Base-by-base conservation (phyloP, 257 asterid species). In the Anisodus tanguticus region DNA sequence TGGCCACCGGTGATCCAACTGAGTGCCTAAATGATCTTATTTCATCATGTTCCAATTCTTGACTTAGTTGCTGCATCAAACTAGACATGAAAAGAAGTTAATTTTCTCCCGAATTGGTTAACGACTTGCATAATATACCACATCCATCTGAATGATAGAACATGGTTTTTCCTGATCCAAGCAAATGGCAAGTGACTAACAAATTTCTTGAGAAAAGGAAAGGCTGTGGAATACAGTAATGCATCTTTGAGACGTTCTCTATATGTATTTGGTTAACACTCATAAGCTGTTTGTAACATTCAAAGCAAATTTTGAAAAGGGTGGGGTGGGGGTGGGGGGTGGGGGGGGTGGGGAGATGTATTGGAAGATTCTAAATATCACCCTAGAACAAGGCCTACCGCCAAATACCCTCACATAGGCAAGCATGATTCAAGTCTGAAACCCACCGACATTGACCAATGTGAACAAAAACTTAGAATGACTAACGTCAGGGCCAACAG, bases 31-130 rank as follows among this genome's bases (percentile, higher is more conserved):
- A 85, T 77, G 87, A 84, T 72, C 95, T 93, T 87, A 90, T 88
- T 60, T 94, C 99, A 35, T 96, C 98, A 63, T 84, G 92, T 80
- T 94, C 99, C 86, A 87, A 93, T 58, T 97, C 99, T 91, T 93
- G 99, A 90, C 86, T 90, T 89, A 95, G 88, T 86, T 95, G 99
- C 91, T 89, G 97, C 95, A 97, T 89, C 87, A 97, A 88, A 90
- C 99, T 97, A 90, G 59, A 69, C 63, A 84, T 26, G 43, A 67
- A 71, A 83, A 85, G 72, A 83, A 79, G 55, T 64, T 87, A 77
- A 26, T 15, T 77, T 53, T 77, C 66, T 77, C 53, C 16, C 82
- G 7, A 53, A 77, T 31, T 31, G 64, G 49, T 53, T 3, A 77
- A 31, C 12, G 31, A 51, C 31, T 7, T 53, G 64, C 82, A 77